A percentile compares a stretch with the other conserved stretches of the same genome.
Evolutionary conservation across 2,329 filamentous ascomycete genomes (phyloP).

Genomic region (Colletotrichum cordylinicola): DNA sequence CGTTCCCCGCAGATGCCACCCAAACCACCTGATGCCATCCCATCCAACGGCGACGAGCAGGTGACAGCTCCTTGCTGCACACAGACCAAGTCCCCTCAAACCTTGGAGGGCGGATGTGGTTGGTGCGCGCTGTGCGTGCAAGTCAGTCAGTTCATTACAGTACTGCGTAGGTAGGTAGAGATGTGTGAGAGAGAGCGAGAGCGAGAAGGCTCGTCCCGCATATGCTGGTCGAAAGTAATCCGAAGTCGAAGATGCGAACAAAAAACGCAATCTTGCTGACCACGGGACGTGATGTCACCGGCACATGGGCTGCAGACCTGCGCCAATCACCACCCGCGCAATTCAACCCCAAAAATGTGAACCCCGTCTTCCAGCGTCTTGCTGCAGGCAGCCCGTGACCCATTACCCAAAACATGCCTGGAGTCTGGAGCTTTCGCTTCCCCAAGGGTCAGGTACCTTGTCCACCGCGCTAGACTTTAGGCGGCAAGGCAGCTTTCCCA

Average conservation of each 20-base stretch:
- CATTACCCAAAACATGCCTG: background rate
- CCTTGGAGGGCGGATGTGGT: background rate
- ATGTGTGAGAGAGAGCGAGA: background rate
- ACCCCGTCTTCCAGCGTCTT: background rate
- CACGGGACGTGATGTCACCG: slow-evolving; percentile 6
- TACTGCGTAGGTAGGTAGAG: too few relatives aligned
- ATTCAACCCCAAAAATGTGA: background rate
- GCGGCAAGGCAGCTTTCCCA: background rate
- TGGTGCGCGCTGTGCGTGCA: background rate
- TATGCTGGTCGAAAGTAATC: background rate
- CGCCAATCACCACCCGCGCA: background rate
- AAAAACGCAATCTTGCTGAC: background rate
- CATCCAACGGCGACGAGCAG: background rate
- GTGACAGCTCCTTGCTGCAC: background rate
- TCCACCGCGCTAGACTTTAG: background rate
- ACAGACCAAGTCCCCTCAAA: background rate
- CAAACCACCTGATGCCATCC: background rate
- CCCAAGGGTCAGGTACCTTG: background rate
- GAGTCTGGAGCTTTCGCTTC: background rate
- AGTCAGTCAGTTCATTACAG: background rate
- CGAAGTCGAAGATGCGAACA: background rate
- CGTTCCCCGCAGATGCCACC: background rate
- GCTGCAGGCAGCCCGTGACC: slow-evolving; percentile 5
- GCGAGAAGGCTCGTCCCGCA: background rate
- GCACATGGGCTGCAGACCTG: background rate